Evolutionary conservation across 495 filamentous ascomycete genomes (phyloP).

Genomic region (Trichoderma asperelloides): DNA sequence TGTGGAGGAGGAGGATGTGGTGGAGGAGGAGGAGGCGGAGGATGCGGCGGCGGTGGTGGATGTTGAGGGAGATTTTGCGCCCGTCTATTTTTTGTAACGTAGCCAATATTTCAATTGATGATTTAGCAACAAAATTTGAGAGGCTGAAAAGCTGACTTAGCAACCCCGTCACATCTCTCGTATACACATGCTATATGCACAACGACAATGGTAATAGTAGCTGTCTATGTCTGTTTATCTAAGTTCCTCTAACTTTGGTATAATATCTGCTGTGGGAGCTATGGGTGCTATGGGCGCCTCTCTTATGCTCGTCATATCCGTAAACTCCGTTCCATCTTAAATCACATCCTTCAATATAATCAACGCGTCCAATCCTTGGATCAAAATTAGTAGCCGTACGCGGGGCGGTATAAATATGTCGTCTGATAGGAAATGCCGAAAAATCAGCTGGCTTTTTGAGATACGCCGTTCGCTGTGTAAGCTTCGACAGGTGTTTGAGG

Average conservation of each 20-base stretch:
- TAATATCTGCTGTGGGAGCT: background rate
- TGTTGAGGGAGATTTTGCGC: background rate
- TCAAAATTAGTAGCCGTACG: background rate
- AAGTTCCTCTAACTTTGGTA: slow-evolving; percentile 3
- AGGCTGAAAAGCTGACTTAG: too few species aligned
- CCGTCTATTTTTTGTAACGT: too few species aligned
- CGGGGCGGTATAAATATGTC: background rate
- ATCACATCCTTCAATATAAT: background rate
- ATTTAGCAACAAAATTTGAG: too few species aligned
- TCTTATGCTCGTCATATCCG: slow-evolving; percentile 6
- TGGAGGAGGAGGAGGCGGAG: background rate
- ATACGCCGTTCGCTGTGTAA: background rate
- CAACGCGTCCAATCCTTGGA: background rate
- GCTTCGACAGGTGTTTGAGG: slow-evolving; percentile 18
- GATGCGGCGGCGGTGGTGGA: background rate
- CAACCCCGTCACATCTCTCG: too few species aligned
- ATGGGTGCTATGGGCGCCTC: background rate
- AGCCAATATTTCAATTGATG: too few species aligned
- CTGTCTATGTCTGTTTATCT: background rate
- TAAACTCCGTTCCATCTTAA: slow-evolving; percentile 2
- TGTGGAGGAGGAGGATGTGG: slow-evolving; percentile 31
- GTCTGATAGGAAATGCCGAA: background rate
- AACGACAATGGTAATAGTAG: background rate
- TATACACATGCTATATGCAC: background rate
- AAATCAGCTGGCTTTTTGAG: background rate